A percentile compares a stretch with the other conserved stretches of the same genome.
These are phyloP conservation scores for Penicillium palitans DNA, from an alignment of 2,329 filamentous ascomycete species.

Conservation along the genomic window DNA sequence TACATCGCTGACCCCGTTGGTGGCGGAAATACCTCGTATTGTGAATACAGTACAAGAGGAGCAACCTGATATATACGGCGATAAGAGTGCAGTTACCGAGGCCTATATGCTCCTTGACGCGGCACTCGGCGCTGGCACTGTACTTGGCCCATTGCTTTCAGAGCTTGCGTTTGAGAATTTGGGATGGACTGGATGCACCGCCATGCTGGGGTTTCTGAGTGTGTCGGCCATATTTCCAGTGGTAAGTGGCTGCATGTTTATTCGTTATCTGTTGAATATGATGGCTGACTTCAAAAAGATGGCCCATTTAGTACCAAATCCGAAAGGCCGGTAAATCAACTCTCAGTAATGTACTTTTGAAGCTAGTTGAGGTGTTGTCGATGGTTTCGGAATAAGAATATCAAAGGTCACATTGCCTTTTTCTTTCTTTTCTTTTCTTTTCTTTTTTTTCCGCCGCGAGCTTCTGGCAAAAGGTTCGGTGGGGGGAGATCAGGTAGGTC, in stretches of 20 bases:
- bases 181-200: conserved; percentile 6
- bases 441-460: not conserved
- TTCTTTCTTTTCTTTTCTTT: no score
- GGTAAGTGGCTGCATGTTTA: not conserved
- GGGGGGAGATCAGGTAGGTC: not conserved
- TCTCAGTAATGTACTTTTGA: not conserved
- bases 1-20: conserved; percentile 5
- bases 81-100: not conserved
- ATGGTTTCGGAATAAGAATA: not conserved
- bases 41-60: not conserved
- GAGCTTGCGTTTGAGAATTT: not conserved
- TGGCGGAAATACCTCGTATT: conserved; percentile 8
- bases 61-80: conserved; percentile 1
- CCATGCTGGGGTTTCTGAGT: not conserved
- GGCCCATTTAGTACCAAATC: not conserved
- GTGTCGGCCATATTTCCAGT: conserved; percentile 5
- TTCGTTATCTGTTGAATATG: no score
- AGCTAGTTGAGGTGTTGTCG: not conserved
- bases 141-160: conserved; percentile 4
- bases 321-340: not conserved
- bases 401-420: not conserved
- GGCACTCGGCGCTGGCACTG: conserved; percentile 9
- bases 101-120: conserved; percentile 15
- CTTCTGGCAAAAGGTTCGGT: not conserved
- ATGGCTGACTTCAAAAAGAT: not conserved